Evolutionary conservation across 2,329 filamentous ascomycete species (phyloP).

Genomic region (Sodiomyces alkalinus): DNA sequence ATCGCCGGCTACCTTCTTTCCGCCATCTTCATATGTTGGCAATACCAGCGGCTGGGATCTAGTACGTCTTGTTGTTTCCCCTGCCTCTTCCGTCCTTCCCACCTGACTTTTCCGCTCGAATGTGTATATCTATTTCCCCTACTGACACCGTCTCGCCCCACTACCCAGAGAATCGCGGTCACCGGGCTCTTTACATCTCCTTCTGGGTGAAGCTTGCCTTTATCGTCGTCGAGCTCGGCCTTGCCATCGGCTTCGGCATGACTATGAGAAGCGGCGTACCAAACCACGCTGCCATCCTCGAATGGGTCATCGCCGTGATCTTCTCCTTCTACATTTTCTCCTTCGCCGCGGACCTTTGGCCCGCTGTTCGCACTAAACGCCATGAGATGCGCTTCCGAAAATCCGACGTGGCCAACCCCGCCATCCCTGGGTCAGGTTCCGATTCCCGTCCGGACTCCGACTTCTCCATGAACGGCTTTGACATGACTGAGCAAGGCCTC

Average conservation of each 20-base stretch:
- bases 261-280: constrained; percentile 28
- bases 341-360: constrained; percentile 77
- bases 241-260: constrained; percentile 60
- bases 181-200: constrained; percentile 56
- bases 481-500: too few relatives aligned
- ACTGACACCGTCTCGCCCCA: neutral
- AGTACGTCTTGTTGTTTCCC: too few relatives aligned
- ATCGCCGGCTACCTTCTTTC: constrained; percentile 74
- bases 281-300: constrained; percentile 62
- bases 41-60: constrained; percentile 70
- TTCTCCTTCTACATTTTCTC: constrained; percentile 81
- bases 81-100: constrained; percentile 1
- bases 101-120: neutral
- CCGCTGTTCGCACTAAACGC: constrained; percentile 50
- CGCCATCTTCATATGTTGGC: constrained; percentile 77
- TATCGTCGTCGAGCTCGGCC: constrained; percentile 60
- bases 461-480: too few relatives aligned
- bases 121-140: too few relatives aligned
- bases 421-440: too few relatives aligned
- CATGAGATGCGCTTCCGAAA: constrained; percentile 5
- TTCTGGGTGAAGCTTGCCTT: constrained; percentile 85
- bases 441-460: too few relatives aligned
- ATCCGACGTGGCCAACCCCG: constrained; percentile 1
- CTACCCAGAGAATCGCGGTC: constrained; percentile 52
- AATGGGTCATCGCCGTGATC: constrained; percentile 66